Base-by-base conservation (phyloP, 139 green algal species). In the Closterium sp. region DNA sequence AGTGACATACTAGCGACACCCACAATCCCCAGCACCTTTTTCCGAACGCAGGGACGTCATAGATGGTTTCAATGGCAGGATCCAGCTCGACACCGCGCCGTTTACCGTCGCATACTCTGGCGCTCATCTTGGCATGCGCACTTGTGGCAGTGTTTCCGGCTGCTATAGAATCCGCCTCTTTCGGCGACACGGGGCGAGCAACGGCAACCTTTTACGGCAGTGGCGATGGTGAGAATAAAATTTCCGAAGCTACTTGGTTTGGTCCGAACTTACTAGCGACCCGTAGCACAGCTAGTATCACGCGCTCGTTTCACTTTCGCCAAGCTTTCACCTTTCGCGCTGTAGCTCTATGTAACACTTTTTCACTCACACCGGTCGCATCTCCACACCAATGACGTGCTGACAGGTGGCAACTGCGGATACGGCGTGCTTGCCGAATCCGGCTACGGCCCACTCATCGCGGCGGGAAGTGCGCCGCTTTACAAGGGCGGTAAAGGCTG, bases 381-480 rank as follows among this genome's bases (percentile, higher is more conserved):
- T 76, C 55, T 28, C 55, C 5, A 76, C 4, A 28, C 55, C 55
- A 76, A 25, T 28, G 55, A 28, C 16, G 55, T 76, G 55, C 55
- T 76, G 55, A 66, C 19, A 87, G 84, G 84, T 34, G 84, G 84
- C 84, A 34, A 34, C 23, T 87, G 84, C 84, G 84, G 84, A 28
- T 87, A 66, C 84, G 84, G 84, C 16, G 84, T 34, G 19, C 84
- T 87, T 34, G 84, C 33, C 19, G 33, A 87, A 25, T 66, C 84
- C 33, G 33, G 33, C 33, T 87, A 87, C 84, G 84, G 84, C 16
- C 33, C 33, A 21, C 84, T 87, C 84, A 34, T 87, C 84, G 84
- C 84, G 84, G 84, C 84, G 84, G 84, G 84, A 34, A 87, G 84
- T 25, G 84, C 84, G 84, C 84, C 84, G 84, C 84, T 87, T 34